phyloP scores from a whole-genome alignment of 805 yeast species.

The Metschnikowia matae region DNA sequence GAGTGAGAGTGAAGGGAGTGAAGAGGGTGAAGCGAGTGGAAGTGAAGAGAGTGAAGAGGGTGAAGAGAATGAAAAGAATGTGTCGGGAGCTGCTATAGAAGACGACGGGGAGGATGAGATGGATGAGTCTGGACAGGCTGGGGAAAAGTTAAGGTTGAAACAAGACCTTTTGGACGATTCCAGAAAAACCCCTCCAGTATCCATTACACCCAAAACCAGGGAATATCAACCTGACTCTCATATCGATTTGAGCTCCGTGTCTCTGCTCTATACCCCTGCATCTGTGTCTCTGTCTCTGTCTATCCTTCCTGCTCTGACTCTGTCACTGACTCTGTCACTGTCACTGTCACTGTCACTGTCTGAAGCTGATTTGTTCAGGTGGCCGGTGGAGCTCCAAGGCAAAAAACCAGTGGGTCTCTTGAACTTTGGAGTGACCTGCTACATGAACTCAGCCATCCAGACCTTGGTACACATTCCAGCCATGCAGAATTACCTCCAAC shows the following conservation, averaged over 20 bases:
- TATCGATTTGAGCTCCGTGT: constrained; percentile 2
- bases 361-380: constrained; percentile 20
- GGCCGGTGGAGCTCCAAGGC: constrained; percentile 50
- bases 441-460: constrained; percentile 93
- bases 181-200: constrained; percentile 12
- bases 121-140: constrained; percentile 10
- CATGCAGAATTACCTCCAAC: constrained; percentile 73
- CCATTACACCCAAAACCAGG: too few relatives aligned
- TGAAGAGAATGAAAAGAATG: constrained; percentile 13
- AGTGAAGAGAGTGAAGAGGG: constrained; percentile 15
- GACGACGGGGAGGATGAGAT: background rate
- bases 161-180: constrained; percentile 15
- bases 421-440: constrained; percentile 94
- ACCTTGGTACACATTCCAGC: constrained; percentile 90
- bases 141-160: constrained; percentile 11
- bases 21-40: constrained; percentile 11
- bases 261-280: background rate
- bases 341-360: too few relatives aligned
- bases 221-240: too few relatives aligned
- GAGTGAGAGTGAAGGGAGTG: constrained; percentile 22
- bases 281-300: too few relatives aligned
- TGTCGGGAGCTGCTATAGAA: constrained; percentile 7
- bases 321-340: too few relatives aligned
- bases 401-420: constrained; percentile 70
- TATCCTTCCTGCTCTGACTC: too few relatives aligned